A percentile compares a stretch with the other conserved stretches of the same genome.
phyloP scores from a whole-genome alignment of 2,329 filamentous ascomycete species.

The Westerdykella ornata region DNA sequence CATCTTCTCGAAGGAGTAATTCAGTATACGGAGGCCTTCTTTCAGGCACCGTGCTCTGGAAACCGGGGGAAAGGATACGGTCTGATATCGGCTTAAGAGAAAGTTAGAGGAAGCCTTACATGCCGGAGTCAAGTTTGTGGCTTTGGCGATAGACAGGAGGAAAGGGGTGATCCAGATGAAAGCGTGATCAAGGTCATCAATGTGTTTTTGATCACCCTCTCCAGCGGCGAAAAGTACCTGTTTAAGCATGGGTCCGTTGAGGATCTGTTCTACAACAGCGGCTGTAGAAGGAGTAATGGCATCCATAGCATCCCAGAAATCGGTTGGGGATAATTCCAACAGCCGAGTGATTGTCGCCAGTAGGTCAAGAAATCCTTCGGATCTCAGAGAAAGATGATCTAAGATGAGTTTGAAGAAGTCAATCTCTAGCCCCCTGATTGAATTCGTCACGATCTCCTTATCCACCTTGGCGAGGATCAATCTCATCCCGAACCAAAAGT shows the following conservation, averaged over 20 bases:
- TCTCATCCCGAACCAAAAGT: constrained; percentile 73
- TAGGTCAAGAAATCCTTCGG: constrained; percentile 57
- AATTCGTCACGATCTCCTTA: constrained; percentile 67
- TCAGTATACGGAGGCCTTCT: constrained; percentile 46
- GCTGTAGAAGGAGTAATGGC: constrained; percentile 73
- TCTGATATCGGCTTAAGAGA: constrained; percentile 61
- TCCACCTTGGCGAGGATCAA: constrained; percentile 68
- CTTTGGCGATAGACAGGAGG: constrained; percentile 62
- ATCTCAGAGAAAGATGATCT: constrained; percentile 54
- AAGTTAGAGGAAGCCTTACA: constrained; percentile 73
- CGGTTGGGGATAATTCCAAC: constrained; percentile 66
- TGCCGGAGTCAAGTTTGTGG: constrained; percentile 68
- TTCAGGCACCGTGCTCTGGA: constrained; percentile 57
- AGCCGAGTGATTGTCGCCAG: constrained; percentile 64
- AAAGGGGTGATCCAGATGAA: constrained; percentile 75
- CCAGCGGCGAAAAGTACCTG: constrained; percentile 49
- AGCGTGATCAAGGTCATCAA: constrained; percentile 55
- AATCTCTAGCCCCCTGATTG: constrained; percentile 70
- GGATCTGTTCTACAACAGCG: constrained; percentile 76
- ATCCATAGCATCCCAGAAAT: constrained; percentile 84
- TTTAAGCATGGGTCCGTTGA: constrained; percentile 62
- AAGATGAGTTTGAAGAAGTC: constrained; percentile 56
- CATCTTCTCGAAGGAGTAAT: constrained; percentile 30
- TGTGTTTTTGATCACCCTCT: constrained; percentile 45
- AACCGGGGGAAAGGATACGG: constrained; percentile 49